Base-by-base conservation (phyloP, 2,329 filamentous ascomycete species). In the Cadophora sp. region DNA sequence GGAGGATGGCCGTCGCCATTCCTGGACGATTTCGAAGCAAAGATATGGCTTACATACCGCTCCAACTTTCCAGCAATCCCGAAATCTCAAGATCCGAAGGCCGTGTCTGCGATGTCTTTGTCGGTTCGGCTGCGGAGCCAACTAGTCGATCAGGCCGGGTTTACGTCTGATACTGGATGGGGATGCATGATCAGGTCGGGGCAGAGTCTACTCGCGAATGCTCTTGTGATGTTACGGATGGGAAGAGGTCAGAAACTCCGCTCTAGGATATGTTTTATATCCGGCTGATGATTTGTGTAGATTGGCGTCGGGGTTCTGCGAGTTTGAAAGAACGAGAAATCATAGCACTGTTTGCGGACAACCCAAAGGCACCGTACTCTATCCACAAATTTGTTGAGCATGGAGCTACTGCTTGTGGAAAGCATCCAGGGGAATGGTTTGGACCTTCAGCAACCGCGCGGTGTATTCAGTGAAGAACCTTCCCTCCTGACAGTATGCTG, bases 101-200 rank as follows among this genome's bases (percentile, higher is more conserved):
- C 93, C 16, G 78, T 84, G 0, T 85, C 90, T 4, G 84, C 89
- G 8, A 88, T 98, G 82, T 97, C 93, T 3, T 87, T 98, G 67
- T 84, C 92, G 1, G 95, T 97, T 80, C 90, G 94, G 62, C 83
- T 98, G 73, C 92, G 94, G 76, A 94, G 85, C 64, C 91, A 93
- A 76, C 82, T 98, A 6, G 86, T 88, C 12, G 93, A 97, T 60
- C 88, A 92, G 67, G 85, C 85, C 29, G 94, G 92, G 4, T 99
- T 98, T 80, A 92, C 93, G 12, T 95, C 93, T 1, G 96, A 99
- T 79, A 94, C 93, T 11, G 96, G 96, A 62, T 99, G 97, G 94
- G 96, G 96, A 0, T 99, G 96, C 77, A 99, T 99, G 96, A 98
- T 99, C 74, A 86, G 96, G 68, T 97, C 95, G 6, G 96, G 96